phyloP scores from a whole-genome alignment of 306 rosid species.

The Urtica urens region DNA sequence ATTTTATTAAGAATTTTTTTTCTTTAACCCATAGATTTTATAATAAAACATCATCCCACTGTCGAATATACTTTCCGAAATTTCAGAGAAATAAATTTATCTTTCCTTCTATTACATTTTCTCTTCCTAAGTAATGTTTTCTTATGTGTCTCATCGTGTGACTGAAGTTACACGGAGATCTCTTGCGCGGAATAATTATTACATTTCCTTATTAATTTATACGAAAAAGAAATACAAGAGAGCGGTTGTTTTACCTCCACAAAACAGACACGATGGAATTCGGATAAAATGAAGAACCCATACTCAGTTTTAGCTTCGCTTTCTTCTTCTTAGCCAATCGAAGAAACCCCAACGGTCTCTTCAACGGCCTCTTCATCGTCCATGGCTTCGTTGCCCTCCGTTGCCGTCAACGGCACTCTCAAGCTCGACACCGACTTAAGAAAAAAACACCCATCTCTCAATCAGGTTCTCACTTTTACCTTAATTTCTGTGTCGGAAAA shows the following conservation, averaged over 20 bases:
- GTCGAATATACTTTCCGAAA: too few relatives aligned
- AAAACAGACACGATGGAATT: background rate
- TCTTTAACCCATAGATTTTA: too few relatives aligned
- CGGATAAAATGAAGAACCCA: background rate
- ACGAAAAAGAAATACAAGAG: background rate
- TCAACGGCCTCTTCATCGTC: conserved; percentile 2
- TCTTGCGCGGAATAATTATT: too few relatives aligned
- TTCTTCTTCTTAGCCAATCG: background rate
- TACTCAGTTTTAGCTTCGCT: background rate
- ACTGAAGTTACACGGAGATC: too few relatives aligned
- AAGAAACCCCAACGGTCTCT: background rate
- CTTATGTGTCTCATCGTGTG: too few relatives aligned
- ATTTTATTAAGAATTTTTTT: too few relatives aligned
- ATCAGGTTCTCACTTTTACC: background rate
- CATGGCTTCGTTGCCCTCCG: conserved; percentile 70
- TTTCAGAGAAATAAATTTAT: too few relatives aligned
- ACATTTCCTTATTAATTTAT: too few relatives aligned
- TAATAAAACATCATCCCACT: too few relatives aligned
- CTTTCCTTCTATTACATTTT: too few relatives aligned
- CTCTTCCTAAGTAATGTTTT: too few relatives aligned
- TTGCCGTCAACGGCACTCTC: conserved; percentile 38
- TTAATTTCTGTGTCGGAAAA: background rate
- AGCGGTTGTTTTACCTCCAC: conserved; percentile 3
- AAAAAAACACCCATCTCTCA: conserved; percentile 33
- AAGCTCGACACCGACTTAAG: conserved; percentile 47